Base-by-base conservation (phyloP, 1,284 basidiomycete genomes). In the Pyrrhoderma lamaoense region DNA sequence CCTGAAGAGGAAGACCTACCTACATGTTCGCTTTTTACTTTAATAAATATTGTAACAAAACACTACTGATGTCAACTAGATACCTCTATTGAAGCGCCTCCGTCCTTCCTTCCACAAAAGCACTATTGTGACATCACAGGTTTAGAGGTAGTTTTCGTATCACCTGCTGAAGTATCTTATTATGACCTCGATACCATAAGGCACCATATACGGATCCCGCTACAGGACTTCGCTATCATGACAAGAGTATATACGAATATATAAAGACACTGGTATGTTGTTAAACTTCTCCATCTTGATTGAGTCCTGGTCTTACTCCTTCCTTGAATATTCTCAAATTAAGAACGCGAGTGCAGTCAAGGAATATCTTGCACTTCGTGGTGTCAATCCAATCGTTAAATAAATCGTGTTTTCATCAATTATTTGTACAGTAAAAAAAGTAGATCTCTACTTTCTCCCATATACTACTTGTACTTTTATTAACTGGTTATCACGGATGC, bases 91-190 rank as follows among this genome's bases (percentile, higher is more conserved):
- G 90, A 93, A 61, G 89, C 90, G 7, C 88, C 90, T 0, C 90
- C 89, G 0, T 90, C 85, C 13, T 64, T 93, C 1, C 68, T 88
- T 4, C 90, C 90, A 2, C 81, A 82, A 48, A 77, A 79, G 57
- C 82, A 84, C 57, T 90, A 88, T 56, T 93, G 90, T 61, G 90
- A 93, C 65, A 88, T 93, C 3, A 93, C 90, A 0, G 89, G 90
- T 0, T 70, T 93, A 4, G 85, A 90, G 66, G 88, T 85, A 51
- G 13, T 69, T 58, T 37, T 23, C 37, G 49, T 25, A 14, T 11
- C 3, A 3, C 5, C n/a, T 23, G 23, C n/a, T 22, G 14, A 25
- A 27, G 35, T 19, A 11, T 42, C 8, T 47, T 39, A 13, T 21
- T 44, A 18, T 42, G 11, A 8, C 34, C 27, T 40, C 51, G 47